Evolutionary conservation across 1,284 basidiomycete genomes (phyloP).

Genomic region (Spongispora temasekensis): DNA sequence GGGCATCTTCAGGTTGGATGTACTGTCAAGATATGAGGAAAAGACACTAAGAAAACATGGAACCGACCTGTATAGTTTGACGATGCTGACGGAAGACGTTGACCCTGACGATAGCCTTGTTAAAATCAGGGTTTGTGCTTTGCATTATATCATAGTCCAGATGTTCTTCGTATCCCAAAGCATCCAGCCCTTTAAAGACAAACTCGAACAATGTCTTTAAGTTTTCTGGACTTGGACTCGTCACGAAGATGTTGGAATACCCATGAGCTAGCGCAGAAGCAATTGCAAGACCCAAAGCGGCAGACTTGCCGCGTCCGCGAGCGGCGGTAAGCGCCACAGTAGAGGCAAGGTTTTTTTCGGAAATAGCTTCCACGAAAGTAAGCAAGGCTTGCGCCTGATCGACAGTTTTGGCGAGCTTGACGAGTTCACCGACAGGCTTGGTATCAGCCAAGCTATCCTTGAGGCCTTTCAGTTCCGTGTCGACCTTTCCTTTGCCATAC

Average conservation of each 20-base stretch:
- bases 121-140: constrained; percentile 93
- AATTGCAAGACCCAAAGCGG: constrained; percentile 92
- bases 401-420: constrained; percentile 90
- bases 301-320: constrained; percentile 96
- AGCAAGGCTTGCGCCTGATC: constrained; percentile 93
- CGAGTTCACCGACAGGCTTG: constrained; percentile 87
- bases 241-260: constrained; percentile 98
- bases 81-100: constrained; percentile 93
- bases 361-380: constrained; percentile 91
- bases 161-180: constrained; percentile 95
- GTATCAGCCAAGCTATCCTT: constrained; percentile 82
- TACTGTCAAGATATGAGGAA: constrained; percentile 55
- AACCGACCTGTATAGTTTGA: constrained; percentile 86
- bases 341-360: constrained; percentile 90
- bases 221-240: constrained; percentile 97
- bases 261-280: constrained; percentile 93
- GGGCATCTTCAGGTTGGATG: constrained; percentile 96
- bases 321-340: constrained; percentile 95
- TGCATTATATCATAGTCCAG: constrained; percentile 96
- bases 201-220: constrained; percentile 98
- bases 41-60: neutral
- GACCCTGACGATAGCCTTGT: constrained; percentile 94
- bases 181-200: constrained; percentile 96
- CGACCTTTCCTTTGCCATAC: constrained; percentile 49
- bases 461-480: constrained; percentile 77